These are phyloP conservation scores for Neofusicoccum ribis DNA, from an alignment of 2,329 filamentous ascomycete genomes.

Conservation along the genomic window DNA sequence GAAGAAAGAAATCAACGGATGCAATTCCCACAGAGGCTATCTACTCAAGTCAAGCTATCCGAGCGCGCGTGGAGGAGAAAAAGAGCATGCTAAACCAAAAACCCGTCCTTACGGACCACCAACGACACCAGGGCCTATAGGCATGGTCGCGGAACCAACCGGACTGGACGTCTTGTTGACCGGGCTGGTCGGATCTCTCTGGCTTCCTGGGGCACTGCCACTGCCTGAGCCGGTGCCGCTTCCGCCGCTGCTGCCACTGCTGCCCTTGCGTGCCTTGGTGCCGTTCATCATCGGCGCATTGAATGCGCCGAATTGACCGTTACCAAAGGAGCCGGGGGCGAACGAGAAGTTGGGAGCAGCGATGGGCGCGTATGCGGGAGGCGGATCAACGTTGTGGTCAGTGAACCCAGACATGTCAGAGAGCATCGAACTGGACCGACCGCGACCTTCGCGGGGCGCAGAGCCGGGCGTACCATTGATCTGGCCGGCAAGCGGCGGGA, in stretches of 20 bases:
- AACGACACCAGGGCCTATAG: constrained; percentile 4
- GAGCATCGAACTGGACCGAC: constrained; percentile 54
- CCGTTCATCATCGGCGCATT: constrained; percentile 15
- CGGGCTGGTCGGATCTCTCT: constrained; percentile 41
- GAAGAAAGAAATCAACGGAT: constrained; percentile 19
- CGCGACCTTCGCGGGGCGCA: constrained; percentile 39
- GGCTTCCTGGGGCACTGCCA: constrained; percentile 36
- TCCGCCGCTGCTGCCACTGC: constrained; percentile 46
- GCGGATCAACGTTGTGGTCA: constrained; percentile 43
- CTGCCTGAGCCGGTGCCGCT: constrained; percentile 45
- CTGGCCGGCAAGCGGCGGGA: constrained; percentile 33
- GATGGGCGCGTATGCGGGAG: constrained; percentile 26
- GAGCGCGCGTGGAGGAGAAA: background rate
- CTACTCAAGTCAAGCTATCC: constrained; percentile 7
- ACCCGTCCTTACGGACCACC: background rate
- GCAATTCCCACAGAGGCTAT: constrained; percentile 15
- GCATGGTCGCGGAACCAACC: constrained; percentile 4
- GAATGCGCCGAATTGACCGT: constrained; percentile 6
- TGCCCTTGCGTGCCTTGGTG: constrained; percentile 38
- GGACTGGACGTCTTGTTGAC: constrained; percentile 23
- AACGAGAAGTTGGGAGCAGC: constrained; percentile 37
- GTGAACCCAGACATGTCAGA: constrained; percentile 54
- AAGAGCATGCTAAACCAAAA: background rate
- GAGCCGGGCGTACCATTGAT: constrained; percentile 34
- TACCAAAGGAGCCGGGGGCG: constrained; percentile 36